phyloP scores from a whole-genome alignment of 345 rosid species.

The Pelargonium nanum region DNA sequence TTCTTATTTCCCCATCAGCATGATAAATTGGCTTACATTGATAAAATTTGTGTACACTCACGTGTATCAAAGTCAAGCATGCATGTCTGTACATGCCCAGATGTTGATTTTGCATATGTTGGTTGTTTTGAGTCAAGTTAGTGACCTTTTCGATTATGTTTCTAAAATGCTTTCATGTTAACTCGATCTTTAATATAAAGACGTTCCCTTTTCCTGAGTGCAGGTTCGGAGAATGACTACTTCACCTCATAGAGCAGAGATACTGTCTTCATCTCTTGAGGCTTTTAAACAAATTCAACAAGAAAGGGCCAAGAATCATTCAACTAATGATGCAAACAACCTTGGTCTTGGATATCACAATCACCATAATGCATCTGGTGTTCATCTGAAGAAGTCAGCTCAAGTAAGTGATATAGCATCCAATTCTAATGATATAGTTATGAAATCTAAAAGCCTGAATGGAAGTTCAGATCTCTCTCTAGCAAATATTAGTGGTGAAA shows the following conservation, averaged over 20 bases:
- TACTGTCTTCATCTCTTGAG: conserved; percentile 62
- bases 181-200: conserved; percentile 15
- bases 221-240: conserved; percentile 75
- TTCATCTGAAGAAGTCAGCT: conserved; percentile 18
- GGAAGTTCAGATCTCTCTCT: conserved; percentile 20
- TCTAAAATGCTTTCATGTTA: background rate
- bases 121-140: background rate
- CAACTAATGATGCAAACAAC: conserved; percentile 16
- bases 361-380: conserved; percentile 13
- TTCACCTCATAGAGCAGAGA: conserved; percentile 66
- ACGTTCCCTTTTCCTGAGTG: conserved; percentile 19
- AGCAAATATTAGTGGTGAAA: conserved; percentile 20
- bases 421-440: conserved; percentile 16
- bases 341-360: conserved; percentile 22
- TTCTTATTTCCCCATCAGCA: background rate
- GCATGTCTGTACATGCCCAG: background rate
- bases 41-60: background rate
- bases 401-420: conserved; percentile 15
- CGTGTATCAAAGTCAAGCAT: background rate
- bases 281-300: conserved; percentile 64
- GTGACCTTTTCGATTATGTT: background rate
- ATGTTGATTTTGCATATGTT: background rate
- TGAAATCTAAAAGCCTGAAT: conserved; percentile 21
- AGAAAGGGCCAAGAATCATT: conserved; percentile 36
- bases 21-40: background rate